Evolutionary conservation across 2,329 filamentous ascomycete species (phyloP), one percentile per base, ranked within the genome.

Genomic region (Graphiopsis chlorocephala): DNA sequence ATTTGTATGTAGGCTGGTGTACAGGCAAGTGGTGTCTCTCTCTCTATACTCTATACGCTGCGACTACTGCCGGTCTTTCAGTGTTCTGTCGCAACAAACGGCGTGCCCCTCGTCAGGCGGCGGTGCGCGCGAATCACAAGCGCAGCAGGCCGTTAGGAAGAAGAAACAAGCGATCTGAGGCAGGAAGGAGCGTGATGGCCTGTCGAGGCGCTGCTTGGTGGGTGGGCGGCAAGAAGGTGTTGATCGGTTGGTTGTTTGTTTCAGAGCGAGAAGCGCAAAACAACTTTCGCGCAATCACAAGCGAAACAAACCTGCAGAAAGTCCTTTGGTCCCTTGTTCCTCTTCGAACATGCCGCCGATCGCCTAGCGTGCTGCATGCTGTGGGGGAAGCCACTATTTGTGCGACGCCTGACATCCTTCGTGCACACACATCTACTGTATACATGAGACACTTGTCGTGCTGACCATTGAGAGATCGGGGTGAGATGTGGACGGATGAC

Each of bases 41-140:
- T 45, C 38, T 45, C 38, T 45, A 45, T 45, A 45, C 38, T 45
- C n/a, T 45, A 45, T 45, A 45, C 38, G 38, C 38, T 23, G 38
- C 35, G 7, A 45, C 38, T 23, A 45, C 38, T 20, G 38, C 38
- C 38, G 38, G 38, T 45, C 38, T 23, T 25, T 17, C 31, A 31
- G 53, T 38, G 29, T 26, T 20, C 33, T 62, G 60, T 62, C 60
- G 60, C 60, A 62, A 45, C 3, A 10, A 62, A 28, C 53, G 55
- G 35, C 14, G 55, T 33, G 31, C 12, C 55, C 31, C 20, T 61
- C 45, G 60, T 62, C 60, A 62, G 60, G 60, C 31, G 60, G 60
- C 55, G 38, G 38, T 45, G 38, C 38, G 55, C n/a, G 55, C 20
- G 23, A 29, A 53, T 42, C 33, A 62, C 31, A 42, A 20, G 48